Evolutionary conservation across 2,329 filamentous ascomycete species (phyloP).

Genomic region (Apiospora saccharicola): DNA sequence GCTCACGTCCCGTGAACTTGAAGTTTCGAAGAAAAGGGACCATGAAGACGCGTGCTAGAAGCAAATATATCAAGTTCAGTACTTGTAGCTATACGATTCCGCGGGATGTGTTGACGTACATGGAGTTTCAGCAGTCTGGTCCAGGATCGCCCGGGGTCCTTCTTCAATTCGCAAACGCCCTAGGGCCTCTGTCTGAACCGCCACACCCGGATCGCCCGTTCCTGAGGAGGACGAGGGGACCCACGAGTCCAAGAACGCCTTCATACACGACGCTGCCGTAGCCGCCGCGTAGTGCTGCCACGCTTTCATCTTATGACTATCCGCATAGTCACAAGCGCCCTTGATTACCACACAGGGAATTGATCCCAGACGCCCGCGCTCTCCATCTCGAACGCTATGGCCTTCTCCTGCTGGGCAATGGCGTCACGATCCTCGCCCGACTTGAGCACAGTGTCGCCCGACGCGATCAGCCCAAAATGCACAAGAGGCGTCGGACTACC

Average conservation of each 20-base stretch:
- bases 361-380: slow-evolving; percentile 43
- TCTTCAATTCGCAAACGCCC: no score
- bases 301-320: slow-evolving; percentile 46
- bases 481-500: slow-evolving; percentile 35
- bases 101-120: not conserved
- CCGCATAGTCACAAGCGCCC: slow-evolving; percentile 48
- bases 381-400: slow-evolving; percentile 47
- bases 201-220: no score
- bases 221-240: slow-evolving; percentile 31
- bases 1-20: slow-evolving; percentile 38
- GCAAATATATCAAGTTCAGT: not conserved
- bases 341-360: slow-evolving; percentile 50
- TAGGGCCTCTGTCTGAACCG: no score
- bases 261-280: slow-evolving; percentile 16
- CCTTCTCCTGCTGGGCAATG: slow-evolving; percentile 35
- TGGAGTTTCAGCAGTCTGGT: not conserved
- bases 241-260: slow-evolving; percentile 11
- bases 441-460: slow-evolving; percentile 50
- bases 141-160: no score
- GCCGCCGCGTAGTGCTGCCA: slow-evolving; percentile 42
- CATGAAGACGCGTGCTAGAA: not conserved
- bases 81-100: not conserved
- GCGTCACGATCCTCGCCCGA: slow-evolving; percentile 45
- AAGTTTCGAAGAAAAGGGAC: not conserved
- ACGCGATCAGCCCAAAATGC: slow-evolving; percentile 48